Conservation (phyloP, 768 basidiomycete genomes). For the Hericium erinaceus region DNA sequence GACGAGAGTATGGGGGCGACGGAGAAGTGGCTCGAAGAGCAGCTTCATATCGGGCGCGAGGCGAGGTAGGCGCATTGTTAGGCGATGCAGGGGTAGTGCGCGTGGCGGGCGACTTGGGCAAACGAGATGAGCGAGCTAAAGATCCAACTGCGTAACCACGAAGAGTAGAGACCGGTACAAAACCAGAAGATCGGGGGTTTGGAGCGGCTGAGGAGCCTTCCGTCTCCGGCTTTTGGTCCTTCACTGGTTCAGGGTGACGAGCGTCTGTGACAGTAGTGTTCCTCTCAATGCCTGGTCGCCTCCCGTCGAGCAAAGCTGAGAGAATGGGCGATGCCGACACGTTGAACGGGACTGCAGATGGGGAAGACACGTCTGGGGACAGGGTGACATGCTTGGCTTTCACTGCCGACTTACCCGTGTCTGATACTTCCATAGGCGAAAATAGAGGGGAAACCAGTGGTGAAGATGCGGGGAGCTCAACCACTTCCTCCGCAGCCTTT, state of each 20-base stretch:
- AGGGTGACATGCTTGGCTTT: no score
- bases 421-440: not conserved
- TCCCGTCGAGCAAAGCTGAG: not conserved
- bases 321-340: not conserved
- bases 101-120: not conserved
- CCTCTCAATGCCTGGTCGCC: not conserved
- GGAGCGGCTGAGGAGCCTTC: constrained; percentile 30
- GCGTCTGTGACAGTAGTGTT: not conserved
- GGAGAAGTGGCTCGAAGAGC: not conserved
- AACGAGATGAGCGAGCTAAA: not conserved
- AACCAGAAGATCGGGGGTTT: constrained; percentile 71
- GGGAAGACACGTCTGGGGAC: not conserved
- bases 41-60: constrained; percentile 2
- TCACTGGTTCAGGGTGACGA: constrained; percentile 11
- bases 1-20: not conserved
- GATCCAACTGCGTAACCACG: constrained; percentile 19
- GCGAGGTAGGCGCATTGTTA: not conserved
- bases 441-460: not conserved
- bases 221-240: not conserved
- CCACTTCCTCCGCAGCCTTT: not conserved
- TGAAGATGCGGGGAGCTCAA: not conserved
- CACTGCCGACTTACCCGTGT: not conserved
- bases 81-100: not conserved
- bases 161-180: constrained; percentile 54
- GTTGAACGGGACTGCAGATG: not conserved